Base-by-base conservation (phyloP, 495 filamentous ascomycete species). In the Astrothelium subdiscretum region DNA sequence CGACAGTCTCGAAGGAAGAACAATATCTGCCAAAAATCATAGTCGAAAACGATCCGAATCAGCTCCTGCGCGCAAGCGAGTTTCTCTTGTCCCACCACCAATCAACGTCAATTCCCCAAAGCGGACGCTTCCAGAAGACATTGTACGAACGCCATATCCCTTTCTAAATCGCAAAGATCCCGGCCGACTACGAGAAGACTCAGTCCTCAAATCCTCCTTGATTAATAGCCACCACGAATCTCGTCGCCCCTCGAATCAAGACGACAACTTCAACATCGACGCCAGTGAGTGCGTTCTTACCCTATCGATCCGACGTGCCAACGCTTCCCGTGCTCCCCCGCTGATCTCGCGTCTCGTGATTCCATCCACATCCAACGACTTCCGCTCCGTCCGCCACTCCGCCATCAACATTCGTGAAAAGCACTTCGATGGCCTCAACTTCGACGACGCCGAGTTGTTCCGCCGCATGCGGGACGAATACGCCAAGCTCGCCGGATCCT, bases 111-210 rank as follows among this genome's bases (percentile, higher is more conserved):
- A 61, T 12, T 52, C 40, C 15, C 61, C 67, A 5, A 57, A 60
- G 22, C 24, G 58, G 13, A 63, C 60, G 13, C 48, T 69, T 20
- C 68, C 68, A 0, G 51, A 63, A 35, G 59, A 71, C 31, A 65
- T 71, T 8, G 67, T 71, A 13, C 67, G 67, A 4, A 71, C 69
- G 40, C 69, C 69, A 13, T 71, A 66, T 42, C 67, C 68, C 29
- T 63, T 57, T 31, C 24, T 15, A 1, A 60, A 62, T 40, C 65
- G 54, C 59, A 69, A 69, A 43, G 59, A 63, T 48, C 62, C 65
- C 32, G 58, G 27, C 11, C 40, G 10, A 8, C 24, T 54, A 29
- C 48, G 48, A 8, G 22, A 29, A 26, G 48, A 54, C 24, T 54
- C 48, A 8, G 48, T 54, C 11, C 48, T 54, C 48, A 54, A 54